Evolutionary conservation across 2,329 filamentous ascomycete species (phyloP), one percentile per base, ranked within the genome.

Genomic region (Microascus cirrosus): DNA sequence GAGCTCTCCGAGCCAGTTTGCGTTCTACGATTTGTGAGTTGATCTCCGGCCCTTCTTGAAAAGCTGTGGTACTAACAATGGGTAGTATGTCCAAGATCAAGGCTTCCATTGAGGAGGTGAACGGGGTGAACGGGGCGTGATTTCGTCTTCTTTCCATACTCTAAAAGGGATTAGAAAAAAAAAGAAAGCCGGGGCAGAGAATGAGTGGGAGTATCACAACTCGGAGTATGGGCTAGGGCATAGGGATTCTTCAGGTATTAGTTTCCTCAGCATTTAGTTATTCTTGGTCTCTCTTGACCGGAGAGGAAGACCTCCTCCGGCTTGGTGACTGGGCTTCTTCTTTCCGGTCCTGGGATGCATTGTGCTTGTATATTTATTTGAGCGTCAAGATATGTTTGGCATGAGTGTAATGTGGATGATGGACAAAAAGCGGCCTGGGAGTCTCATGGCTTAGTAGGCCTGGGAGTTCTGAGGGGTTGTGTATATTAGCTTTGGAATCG

Each of bases 21-120:
- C 93, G 45, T 99, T 99, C 80, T 99, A 95, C 74, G 90, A 95
- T 70, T 99, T 97, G 89, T 92, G 77, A 84, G 88, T 87, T 24
- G 3, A 13, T n/a, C 2, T n/a, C 20, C 13, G 36, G 11, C 12
- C 4, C 34, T 34, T 35, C 57, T 58, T 58, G 20, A 10, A 48
- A 20, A 59, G 54, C 12, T n/a, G n/a, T 55, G 36, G 60, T 57
- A 56, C 71, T 76, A 71, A 76, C 64, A 57, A 53, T 53, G 35
- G 51, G 64, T 62, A 86, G 83, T 68, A 86, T 87, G 84, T 83
- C 83, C 24, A 84, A 80, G 73, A 77, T 81, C 63, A 81, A 84
- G 76, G 73, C 78, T n/a, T 20, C 8, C n/a, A 25, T 57, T n/a
- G 56, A 57, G 20, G 34, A 22, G 22, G n/a, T 22, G 39, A 28